Evolutionary conservation across 2,329 filamentous ascomycete genomes (phyloP).

Genomic region (Monosporascus sp.): DNA sequence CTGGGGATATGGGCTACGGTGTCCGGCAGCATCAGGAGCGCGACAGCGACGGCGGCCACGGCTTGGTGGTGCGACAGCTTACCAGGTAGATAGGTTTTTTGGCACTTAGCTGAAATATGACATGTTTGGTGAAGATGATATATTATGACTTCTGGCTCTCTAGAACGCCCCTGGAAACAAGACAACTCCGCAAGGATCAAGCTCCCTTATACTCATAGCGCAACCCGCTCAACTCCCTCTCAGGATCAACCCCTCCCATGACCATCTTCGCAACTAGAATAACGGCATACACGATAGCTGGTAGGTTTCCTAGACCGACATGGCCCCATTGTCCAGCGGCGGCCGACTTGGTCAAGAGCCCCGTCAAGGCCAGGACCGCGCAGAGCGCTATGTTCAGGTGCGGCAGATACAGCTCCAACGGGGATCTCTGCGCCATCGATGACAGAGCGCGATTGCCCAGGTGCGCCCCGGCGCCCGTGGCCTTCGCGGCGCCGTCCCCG

Average conservation of each 20-base stretch:
- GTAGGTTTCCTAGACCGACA: conserved; percentile 44
- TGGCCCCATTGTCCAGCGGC: conserved; percentile 20
- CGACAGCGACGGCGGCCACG: too few species aligned
- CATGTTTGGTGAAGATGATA: too few species aligned
- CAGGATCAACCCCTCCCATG: conserved; percentile 65
- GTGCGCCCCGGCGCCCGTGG: conserved; percentile 6
- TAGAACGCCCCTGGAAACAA: too few species aligned
- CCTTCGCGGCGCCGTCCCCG: neutral
- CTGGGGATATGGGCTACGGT: too few species aligned
- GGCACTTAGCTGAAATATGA: too few species aligned
- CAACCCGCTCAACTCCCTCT: conserved; percentile 54
- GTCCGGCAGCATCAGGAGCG: too few species aligned
- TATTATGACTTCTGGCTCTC: too few species aligned
- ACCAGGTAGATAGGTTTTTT: too few species aligned
- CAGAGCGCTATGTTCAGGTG: conserved; percentile 56
- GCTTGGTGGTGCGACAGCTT: too few species aligned
- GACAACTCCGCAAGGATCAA: conserved; percentile 2
- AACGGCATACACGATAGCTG: conserved; percentile 54
- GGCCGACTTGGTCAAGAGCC: conserved; percentile 27
- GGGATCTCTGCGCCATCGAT: conserved; percentile 25
- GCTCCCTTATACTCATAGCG: conserved; percentile 65
- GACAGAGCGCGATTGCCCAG: conserved; percentile 8
- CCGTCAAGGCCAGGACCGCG: conserved; percentile 42
- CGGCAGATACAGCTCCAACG: conserved; percentile 55
- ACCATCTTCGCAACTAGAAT: conserved; percentile 58